Conservation (phyloP, 2,329 filamentous ascomycete genomes). For the Colletotrichum sp. region DNA sequence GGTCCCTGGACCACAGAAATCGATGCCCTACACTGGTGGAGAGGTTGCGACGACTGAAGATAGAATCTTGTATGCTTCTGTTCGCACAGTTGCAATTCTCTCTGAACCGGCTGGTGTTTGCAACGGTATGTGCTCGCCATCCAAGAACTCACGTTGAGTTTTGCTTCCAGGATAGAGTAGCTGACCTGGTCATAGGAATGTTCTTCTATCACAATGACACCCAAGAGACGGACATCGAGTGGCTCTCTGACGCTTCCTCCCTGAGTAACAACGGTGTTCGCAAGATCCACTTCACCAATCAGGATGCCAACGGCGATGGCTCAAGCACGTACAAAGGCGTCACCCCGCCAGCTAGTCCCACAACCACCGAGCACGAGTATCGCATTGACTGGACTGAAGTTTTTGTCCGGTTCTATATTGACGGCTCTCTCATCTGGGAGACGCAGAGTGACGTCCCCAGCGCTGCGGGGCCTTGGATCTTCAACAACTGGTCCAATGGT, state of each 20-base stretch:
- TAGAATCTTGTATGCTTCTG: conserved; percentile 12
- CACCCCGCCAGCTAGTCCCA: conserved; percentile 24
- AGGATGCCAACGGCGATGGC: conserved; percentile 26
- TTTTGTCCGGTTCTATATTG: conserved; percentile 27
- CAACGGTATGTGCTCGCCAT: conserved; percentile 24
- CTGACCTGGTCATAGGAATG: conserved; percentile 24
- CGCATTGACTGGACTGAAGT: conserved; percentile 32
- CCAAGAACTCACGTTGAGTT: rapidly evolving
- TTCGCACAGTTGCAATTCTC: conserved; percentile 31
- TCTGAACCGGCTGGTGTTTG: conserved; percentile 30
- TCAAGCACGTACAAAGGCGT: conserved; percentile 11
- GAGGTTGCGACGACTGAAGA: neutral
- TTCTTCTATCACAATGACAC: conserved; percentile 30
- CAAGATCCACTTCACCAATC: conserved; percentile 32
- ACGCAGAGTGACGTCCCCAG: conserved; percentile 29
- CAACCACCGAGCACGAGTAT: conserved; percentile 32
- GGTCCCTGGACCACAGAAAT: conserved; percentile 27
- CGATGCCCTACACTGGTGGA: conserved; percentile 6
- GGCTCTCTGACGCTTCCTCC: conserved; percentile 31
- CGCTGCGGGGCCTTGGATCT: conserved; percentile 29
- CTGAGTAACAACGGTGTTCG: conserved; percentile 26
- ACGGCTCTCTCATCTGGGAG: conserved; percentile 28
- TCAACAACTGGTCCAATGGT: conserved; percentile 35
- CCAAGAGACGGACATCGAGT: conserved; percentile 34
- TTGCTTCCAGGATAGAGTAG: rapidly evolving